Percentiles rank a stretch among this genome's conserved stretches.
These are phyloP conservation scores for Fusarium buxicola DNA, from an alignment of 2,329 filamentous ascomycete genomes.

Conservation along the genomic window DNA sequence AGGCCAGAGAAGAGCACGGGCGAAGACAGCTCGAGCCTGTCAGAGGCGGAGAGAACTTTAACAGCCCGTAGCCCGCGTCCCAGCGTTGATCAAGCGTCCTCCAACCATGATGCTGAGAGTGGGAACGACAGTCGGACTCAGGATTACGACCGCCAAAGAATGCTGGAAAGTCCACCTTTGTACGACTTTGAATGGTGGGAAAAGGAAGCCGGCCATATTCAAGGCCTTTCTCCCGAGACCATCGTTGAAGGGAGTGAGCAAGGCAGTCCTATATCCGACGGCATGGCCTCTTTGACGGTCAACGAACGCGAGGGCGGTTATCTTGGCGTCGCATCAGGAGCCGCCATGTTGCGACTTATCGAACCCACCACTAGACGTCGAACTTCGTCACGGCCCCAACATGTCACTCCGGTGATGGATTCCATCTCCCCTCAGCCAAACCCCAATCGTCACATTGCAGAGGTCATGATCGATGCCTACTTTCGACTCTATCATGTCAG, in stretches of 20 bases:
- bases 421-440: constrained; percentile 47
- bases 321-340: constrained; percentile 59
- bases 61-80: background rate
- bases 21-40: background rate
- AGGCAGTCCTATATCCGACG: constrained; percentile 50
- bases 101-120: background rate
- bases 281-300: constrained; percentile 53
- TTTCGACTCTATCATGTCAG: constrained; percentile 58
- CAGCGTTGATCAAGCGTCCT: background rate
- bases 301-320: constrained; percentile 56
- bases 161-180: constrained; percentile 50
- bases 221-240: constrained; percentile 43
- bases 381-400: constrained; percentile 28
- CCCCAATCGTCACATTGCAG: constrained; percentile 48
- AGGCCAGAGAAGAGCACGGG: background rate
- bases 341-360: constrained; percentile 55
- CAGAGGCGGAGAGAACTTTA: background rate
- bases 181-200: constrained; percentile 55
- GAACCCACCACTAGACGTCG: constrained; percentile 48
- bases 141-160: constrained; percentile 35
- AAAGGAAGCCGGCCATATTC: constrained; percentile 44
- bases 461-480: constrained; percentile 50
- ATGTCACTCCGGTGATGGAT: constrained; percentile 10
- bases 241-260: constrained; percentile 29
- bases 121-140: background rate